These are phyloP conservation scores for Eruca vesicaria DNA, from an alignment of 441 rosid species.

Conservation along the genomic window DNA sequence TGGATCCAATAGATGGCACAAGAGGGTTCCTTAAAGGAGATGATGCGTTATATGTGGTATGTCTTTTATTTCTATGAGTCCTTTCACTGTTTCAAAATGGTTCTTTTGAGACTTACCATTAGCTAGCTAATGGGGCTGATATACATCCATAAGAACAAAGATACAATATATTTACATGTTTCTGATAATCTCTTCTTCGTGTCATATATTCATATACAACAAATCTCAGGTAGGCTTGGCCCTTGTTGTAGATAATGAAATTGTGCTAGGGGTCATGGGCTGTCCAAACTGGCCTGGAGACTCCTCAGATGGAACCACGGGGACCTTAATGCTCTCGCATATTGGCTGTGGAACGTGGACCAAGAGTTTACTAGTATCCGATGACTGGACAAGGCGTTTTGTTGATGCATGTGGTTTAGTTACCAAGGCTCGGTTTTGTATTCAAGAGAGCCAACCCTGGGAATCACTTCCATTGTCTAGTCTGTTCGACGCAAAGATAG, in stretches of 20 bases:
- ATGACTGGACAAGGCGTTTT: conserved; percentile 67
- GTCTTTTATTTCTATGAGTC: conserved; percentile 3
- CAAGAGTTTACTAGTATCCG: conserved; percentile 41
- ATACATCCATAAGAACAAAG: not conserved
- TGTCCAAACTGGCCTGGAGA: conserved; percentile 79
- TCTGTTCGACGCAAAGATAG: conserved; percentile 44
- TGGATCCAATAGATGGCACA: conserved; percentile 96
- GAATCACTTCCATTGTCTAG: conserved; percentile 67
- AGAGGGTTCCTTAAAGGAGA: conserved; percentile 75
- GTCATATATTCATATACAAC: conserved; percentile 21
- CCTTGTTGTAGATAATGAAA: conserved; percentile 78
- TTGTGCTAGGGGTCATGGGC: conserved; percentile 81
- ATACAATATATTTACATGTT: not conserved
- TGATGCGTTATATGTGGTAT: conserved; percentile 84
- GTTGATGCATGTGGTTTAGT: conserved; percentile 56
- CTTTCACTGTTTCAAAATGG: not conserved
- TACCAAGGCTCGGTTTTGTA: conserved; percentile 67
- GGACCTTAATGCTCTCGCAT: conserved; percentile 71
- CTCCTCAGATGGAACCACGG: conserved; percentile 26
- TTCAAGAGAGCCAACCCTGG: conserved; percentile 81
- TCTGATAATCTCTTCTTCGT: conserved; percentile 13
- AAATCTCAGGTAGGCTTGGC: conserved; percentile 80
- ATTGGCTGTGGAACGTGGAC: conserved; percentile 85
- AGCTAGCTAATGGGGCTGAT: not conserved
- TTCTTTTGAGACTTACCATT: not conserved